These are phyloP conservation scores for Monosporascus sp. DNA, from an alignment of 2,329 filamentous ascomycete species.

Conservation along the genomic window DNA sequence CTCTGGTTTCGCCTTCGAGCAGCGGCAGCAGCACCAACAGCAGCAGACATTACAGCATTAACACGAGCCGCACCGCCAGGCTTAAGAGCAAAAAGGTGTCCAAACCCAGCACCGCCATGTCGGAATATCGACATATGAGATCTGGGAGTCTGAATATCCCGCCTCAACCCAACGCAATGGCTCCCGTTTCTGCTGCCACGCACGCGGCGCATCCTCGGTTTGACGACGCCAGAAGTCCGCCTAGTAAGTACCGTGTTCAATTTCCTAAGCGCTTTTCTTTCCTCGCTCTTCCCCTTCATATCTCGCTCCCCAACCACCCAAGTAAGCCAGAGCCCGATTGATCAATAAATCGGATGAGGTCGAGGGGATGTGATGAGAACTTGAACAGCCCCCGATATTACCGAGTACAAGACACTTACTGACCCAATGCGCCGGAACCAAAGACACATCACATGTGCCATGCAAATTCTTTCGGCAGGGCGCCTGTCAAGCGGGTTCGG, in stretches of 20 bases:
- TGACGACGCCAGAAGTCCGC: conserved; percentile 57
- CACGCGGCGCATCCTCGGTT: conserved; percentile 38
- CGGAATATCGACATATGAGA: conserved; percentile 52
- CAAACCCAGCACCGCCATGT: conserved; percentile 27
- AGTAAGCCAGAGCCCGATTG: no score
- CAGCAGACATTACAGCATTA: not conserved
- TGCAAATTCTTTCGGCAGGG: conserved; percentile 99
- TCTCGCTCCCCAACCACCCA: not conserved
- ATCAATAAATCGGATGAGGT: no score
- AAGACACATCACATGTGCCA: conserved; percentile 93
- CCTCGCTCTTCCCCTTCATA: not conserved
- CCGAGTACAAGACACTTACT: not conserved
- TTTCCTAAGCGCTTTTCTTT: conserved; percentile 4
- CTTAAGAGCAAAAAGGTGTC: not conserved
- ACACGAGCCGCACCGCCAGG: not conserved
- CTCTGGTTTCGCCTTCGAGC: no score
- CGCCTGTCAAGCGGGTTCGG: conserved; percentile 89
- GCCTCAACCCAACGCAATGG: conserved; percentile 28
- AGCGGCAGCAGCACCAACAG: not conserved
- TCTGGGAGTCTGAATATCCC: conserved; percentile 52
- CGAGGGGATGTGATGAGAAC: no score
- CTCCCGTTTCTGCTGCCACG: conserved; percentile 27
- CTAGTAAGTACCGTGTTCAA: conserved; percentile 42
- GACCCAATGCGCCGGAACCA: conserved; percentile 8
- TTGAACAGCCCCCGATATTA: no score